Conservation (phyloP, 83 land plant genomes). For the Diphasiastrum complanatum region DNA sequence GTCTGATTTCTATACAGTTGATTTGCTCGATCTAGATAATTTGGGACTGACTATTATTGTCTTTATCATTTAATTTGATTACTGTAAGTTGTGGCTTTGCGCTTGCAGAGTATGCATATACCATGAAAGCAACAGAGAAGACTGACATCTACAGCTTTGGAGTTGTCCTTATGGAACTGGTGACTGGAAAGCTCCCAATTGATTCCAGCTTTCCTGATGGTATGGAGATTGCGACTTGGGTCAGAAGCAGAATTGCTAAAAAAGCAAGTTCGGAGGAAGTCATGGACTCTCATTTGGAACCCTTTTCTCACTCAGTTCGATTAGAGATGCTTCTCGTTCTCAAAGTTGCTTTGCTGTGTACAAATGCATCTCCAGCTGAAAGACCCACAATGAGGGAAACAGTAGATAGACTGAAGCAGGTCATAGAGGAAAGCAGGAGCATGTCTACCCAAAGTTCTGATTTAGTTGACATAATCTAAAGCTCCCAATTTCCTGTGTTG, state of each 20-base stretch:
- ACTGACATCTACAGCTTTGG: no score
- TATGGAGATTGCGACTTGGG: conserved; percentile 11
- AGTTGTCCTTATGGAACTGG: no score
- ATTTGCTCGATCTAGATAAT: conserved; percentile 1
- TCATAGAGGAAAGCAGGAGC: conserved; percentile 8
- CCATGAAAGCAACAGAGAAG: no score
- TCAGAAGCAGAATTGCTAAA: background rate
- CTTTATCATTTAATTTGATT: background rate
- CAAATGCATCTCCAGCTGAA: no score
- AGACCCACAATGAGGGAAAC: conserved; percentile 3
- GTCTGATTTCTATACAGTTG: background rate
- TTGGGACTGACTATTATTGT: conserved; percentile 10
- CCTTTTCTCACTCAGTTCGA: background rate
- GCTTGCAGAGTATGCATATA: no score
- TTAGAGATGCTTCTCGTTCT: conserved; percentile 11
- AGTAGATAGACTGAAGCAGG: conserved; percentile 8
- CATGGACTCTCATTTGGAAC: background rate
- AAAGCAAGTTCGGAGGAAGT: conserved; percentile 3
- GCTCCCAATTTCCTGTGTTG: no score
- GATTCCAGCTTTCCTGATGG: conserved; percentile 12
- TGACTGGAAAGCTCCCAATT: conserved; percentile 12
- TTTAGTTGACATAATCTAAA: no score
- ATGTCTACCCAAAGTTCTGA: no score
- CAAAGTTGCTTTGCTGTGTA: no score
- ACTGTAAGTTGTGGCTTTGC: no score